Base-by-base conservation (phyloP, 192 early-diverging fungal species). In the Linnemannia schmuckeri region DNA sequence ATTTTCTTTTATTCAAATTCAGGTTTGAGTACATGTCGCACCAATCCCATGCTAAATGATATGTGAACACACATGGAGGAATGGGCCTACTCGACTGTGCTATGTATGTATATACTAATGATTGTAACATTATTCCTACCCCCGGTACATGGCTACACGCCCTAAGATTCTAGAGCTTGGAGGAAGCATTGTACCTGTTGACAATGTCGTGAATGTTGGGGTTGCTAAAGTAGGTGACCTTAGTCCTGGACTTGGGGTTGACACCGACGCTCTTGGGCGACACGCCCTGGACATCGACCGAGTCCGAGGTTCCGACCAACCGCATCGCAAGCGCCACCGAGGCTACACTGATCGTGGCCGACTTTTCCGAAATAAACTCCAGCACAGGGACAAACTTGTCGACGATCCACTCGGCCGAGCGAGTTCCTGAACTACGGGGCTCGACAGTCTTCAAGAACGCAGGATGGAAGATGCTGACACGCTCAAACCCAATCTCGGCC, bases 381-480 rank as follows among this genome's bases (percentile, higher is more conserved):
- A 87, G 0, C 27, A 87, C n/a, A 3, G 85, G 85, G n/a, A 87
- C 66, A 0, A 78, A 0, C 75, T 49, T 69, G n/a, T 42, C 66
- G 1, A 78, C 15, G 10, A 63, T 18, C 76, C 46, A 72, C 33
- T 87, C 85, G 27, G 42, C 72, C n/a, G 8, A 6, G 3, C 75
- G 54, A 40, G 0, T 61, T 33, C 70, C 38, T 27, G 61, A 57
- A 13, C 47, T 71, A 27, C 85, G 75, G 1, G 83, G 74, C 63
- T 94, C 92, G 17, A 91, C 92, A 0, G 80, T 57, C 41, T 88
- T 88, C 69, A 95, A 82, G 37, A 89, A 83, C 0, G 81, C 88
- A 20, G 96, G 96, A 8, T 90, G 92, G 78, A 96, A 94, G 47
- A 96, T 92, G 9, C 91, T 90, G 6, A 92, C 91, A 30, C 89